phyloP scores from a whole-genome alignment of 164 flowering plant species.

The Macadamia tetraphylla region DNA sequence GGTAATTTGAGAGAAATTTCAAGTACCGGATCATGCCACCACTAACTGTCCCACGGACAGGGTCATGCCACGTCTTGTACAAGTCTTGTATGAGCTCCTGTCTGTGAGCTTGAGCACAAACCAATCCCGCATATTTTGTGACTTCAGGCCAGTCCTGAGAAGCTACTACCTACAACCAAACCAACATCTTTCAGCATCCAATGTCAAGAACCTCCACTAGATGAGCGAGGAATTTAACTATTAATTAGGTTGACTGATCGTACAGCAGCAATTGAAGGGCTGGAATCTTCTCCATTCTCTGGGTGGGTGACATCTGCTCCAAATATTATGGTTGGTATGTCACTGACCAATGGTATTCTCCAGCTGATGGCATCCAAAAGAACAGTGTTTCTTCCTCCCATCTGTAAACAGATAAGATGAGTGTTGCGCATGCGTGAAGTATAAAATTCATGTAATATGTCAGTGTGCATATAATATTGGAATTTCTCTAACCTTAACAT shows the following conservation, averaged over 20 bases:
- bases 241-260: constrained; percentile 1
- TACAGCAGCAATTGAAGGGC: constrained; percentile 90
- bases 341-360: constrained; percentile 76
- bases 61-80: constrained; percentile 74
- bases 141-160: constrained; percentile 79
- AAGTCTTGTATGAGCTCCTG: constrained; percentile 70
- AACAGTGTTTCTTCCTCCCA: constrained; percentile 87
- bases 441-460: neutral
- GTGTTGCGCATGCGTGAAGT: too few relatives aligned
- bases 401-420: constrained; percentile 26
- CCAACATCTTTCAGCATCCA: constrained; percentile 15
- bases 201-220: neutral
- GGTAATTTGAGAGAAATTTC: neutral
- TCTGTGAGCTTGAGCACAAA: constrained; percentile 70
- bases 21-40: constrained; percentile 69
- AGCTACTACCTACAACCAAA: constrained; percentile 58
- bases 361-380: constrained; percentile 78
- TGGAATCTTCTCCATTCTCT: constrained; percentile 76
- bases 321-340: constrained; percentile 80
- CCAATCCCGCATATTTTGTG: constrained; percentile 62
- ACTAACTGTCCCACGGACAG: constrained; percentile 59
- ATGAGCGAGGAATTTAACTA: neutral
- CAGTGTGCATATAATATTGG: neutral
- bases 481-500: constrained; percentile 59
- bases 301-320: constrained; percentile 93